Evolutionary conservation across 352 stramenopile species (phyloP), one percentile per base, ranked within the genome.

Genomic region (Pythium graminicola): DNA sequence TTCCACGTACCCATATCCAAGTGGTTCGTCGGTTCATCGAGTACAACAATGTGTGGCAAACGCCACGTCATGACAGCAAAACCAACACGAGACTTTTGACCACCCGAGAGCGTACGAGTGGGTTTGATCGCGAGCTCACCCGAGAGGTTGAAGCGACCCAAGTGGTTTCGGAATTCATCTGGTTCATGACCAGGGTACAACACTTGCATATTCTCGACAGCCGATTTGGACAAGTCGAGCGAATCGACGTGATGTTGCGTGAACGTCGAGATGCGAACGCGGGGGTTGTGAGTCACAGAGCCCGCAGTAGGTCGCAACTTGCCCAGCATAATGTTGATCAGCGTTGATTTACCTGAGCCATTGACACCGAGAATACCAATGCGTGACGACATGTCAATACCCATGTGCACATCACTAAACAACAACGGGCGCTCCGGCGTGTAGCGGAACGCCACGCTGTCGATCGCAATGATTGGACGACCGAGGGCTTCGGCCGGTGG

Each of bases 21-120:
- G 72, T 98, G 93, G 69, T 98, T 98, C 24, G 94, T 98, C 14
- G 93, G 94, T 55, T 98, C 95, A 85, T 98, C 96, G 11, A 99
- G 76, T 63, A 98, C 89, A 33, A 99, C 83, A 20, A 99, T 81
- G 66, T 99, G 96, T 23, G 95, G 96, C 46, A 95, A 74, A 60
- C 90, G 78, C 79, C 95, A 98, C 16, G 94, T 96, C 68, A 98
- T 87, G 22, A 96, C 75, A 11, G 95, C 93, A 75, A 99, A 98
- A 6, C 91, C 93, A 13, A 93, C 83, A 46, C 83, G 81, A 0
- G 76, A 89, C 65, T 98, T 98, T 62, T 99, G 95, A 31, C 96
- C 96, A 67, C 96, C 97, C 9, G 88, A 98, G 13, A 99, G 72
- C 50, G 89, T 96, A 11, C 85, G 81, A 50, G 98, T 94, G 32